Base-by-base conservation (phyloP, 768 basidiomycete species). In the Suillus clintonianus region DNA sequence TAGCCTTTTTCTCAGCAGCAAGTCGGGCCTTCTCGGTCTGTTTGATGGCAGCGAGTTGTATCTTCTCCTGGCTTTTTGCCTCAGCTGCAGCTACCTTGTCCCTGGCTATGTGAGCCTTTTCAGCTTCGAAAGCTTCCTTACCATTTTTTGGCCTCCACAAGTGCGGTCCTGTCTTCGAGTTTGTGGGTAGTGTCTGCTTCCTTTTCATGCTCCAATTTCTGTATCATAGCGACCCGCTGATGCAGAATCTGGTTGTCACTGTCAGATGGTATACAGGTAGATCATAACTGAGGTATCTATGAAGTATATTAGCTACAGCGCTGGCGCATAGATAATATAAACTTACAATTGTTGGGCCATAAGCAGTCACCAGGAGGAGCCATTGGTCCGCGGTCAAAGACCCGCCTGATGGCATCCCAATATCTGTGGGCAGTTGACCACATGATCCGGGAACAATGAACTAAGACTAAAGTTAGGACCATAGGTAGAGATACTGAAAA, bases 321-420 rank as follows among this genome's bases (percentile, higher is more conserved):
- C n/a, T n/a, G 22, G 47, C n/a, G 8, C 32, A 22, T 24, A 45
- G 17, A 32, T n/a, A 24, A 22, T 48, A 19, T 45, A 22, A 53
- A 68, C 71, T 43, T 61, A 77, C 75, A 1, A 67, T 66, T 5
- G 76, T 59, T 1, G 76, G 76, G 0, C 70, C 71, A 17, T 74
- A 65, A 30, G 76, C 64, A 0, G 69, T 74, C 0, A 69, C 69
- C 0, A 76, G 62, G 11, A 76, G 45, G 0, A 72, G 64, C 78
- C 77, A 75, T 53, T 77, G 72, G 58, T 79, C 78, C 2, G 77
- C 77, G 6, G 70, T 77, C 0, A 78, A 64, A 3, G 71, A 75
- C 4, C 76, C 76, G n/a, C 78, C 74, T 0, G 74, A 71, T 5
- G 77, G 78, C 60, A 69, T 70, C n/a, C 75, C 70, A 9, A 75